phyloP scores from a whole-genome alignment of 495 filamentous ascomycete genomes.

The Wilcoxina mikolae region DNA sequence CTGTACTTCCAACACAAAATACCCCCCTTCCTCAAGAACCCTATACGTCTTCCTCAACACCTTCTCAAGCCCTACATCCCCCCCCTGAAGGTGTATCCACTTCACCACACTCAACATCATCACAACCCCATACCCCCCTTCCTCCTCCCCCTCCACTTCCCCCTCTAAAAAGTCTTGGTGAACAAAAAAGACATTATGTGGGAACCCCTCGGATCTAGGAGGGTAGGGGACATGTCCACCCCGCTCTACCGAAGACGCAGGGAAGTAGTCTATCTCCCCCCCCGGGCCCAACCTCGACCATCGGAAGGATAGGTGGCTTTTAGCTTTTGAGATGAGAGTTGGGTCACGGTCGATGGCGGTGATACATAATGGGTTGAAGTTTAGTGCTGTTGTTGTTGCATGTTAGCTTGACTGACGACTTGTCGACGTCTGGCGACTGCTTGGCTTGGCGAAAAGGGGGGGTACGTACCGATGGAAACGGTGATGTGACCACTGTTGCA shows the following conservation, averaged over 20 bases:
- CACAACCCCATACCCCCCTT: slow-evolving; percentile 28
- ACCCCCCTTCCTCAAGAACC: slow-evolving; percentile 25
- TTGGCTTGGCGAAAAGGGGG: background rate
- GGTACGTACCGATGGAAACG: slow-evolving; percentile 29
- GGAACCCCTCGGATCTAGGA: slow-evolving; percentile 8
- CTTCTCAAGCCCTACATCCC: slow-evolving; percentile 25
- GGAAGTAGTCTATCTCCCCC: slow-evolving; percentile 28
- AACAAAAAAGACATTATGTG: slow-evolving; percentile 25
- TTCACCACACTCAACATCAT: slow-evolving; percentile 33
- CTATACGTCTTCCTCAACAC: slow-evolving; percentile 28
- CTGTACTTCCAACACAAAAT: slow-evolving; percentile 32
- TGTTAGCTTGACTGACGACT: no score
- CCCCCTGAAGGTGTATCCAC: slow-evolving; percentile 32
- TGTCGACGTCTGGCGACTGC: background rate
- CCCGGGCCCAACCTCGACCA: slow-evolving; percentile 21
- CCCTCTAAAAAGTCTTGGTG: slow-evolving; percentile 20
- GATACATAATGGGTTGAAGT: slow-evolving; percentile 27
- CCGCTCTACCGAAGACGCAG: slow-evolving; percentile 30
- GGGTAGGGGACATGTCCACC: slow-evolving; percentile 26
- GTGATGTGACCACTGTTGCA: slow-evolving; percentile 31
- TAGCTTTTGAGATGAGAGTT: slow-evolving; percentile 27
- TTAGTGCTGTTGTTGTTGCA: slow-evolving; percentile 30
- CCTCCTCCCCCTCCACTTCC: slow-evolving; percentile 6
- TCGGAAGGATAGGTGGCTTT: slow-evolving; percentile 28
- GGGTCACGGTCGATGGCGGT: slow-evolving; percentile 31